Base-by-base conservation (phyloP, 306 rosid species). In the Pueraria montana region DNA sequence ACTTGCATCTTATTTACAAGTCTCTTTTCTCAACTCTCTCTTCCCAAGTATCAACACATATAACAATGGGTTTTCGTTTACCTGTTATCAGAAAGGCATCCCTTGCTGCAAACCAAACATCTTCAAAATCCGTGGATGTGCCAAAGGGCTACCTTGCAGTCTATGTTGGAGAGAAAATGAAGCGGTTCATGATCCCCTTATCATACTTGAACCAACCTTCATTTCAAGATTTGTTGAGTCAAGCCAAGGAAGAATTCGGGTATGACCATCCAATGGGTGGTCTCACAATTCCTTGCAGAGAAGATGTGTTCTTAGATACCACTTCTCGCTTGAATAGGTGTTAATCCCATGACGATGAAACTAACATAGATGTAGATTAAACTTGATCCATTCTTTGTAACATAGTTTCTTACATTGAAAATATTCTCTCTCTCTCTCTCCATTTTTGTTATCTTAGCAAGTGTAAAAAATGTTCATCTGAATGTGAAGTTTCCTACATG, bases 131-230 rank as follows among this genome's bases (percentile, higher is more conserved):
- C 7, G 11, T 32, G 13, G 46, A 7, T 3, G 46, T 32, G 8
- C 36, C 74, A 69, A 69, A 69, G 36, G 55, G 74, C 11, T 69
- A 12, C n/a, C 36, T 69, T 42, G 34, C 55, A 20, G 55, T 69
- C 5, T 69, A 69, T 43, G 56, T 69, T 43, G 55, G 55, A 20
- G 36, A 69, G 11, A 69, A 69, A 43, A 69, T 42, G 55, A 42
- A 43, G 36, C 20, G 13, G 23, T 64, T 64, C 4, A 0, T 64
- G 14, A 64, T 64, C 46, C 71, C 46, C 0, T 11, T 64, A 17
- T 64, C 71, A 64, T 64, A 17, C 21, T 34, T 64, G 71, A 32
- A 17, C 71, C 71, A 64, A 64, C 23, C 45, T 30, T 30, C 21
- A 30, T 63, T 63, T 63, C 42, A 16, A 63, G 24, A 32, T 1